Conservation (phyloP, 2,329 filamentous ascomycete species). For the Grosmannia clavigera region DNA sequence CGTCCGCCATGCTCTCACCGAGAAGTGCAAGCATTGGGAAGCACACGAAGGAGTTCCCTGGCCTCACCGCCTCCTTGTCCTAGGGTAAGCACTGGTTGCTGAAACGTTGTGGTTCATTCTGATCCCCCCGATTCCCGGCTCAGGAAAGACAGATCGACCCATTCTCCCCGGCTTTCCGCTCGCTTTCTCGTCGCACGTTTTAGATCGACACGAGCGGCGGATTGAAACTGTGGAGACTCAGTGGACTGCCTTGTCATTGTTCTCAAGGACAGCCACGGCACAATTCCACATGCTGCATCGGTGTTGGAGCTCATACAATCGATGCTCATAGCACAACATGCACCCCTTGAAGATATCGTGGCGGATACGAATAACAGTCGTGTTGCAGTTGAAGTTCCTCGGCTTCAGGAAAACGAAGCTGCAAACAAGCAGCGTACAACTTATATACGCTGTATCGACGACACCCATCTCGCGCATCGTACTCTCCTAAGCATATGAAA, state of each 20-base stretch:
- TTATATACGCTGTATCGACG: not conserved
- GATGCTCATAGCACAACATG: not conserved
- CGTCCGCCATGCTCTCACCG: not conserved
- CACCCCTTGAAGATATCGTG: not conserved
- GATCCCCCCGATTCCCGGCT: not conserved
- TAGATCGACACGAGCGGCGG: not conserved
- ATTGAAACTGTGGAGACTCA: not conserved
- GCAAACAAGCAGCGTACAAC: too few species aligned
- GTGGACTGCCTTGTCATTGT: not conserved
- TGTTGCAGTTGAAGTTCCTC: not conserved
- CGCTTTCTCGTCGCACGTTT: not conserved
- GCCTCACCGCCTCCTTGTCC: not conserved
- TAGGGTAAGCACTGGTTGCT: not conserved
- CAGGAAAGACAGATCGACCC: not conserved
- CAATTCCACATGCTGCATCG: not conserved
- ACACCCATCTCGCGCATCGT: not conserved
- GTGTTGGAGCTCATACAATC: not conserved
- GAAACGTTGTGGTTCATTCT: slow-evolving; percentile 1
- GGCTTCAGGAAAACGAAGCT: not conserved
- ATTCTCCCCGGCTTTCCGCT: not conserved
- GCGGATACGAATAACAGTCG: not conserved
- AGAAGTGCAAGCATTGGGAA: not conserved
- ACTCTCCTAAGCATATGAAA: not conserved
- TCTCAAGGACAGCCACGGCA: not conserved
- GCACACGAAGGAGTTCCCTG: not conserved